Evolutionary conservation across 2,329 filamentous ascomycete species (phyloP).

Genomic region (Aspergillus fructus): DNA sequence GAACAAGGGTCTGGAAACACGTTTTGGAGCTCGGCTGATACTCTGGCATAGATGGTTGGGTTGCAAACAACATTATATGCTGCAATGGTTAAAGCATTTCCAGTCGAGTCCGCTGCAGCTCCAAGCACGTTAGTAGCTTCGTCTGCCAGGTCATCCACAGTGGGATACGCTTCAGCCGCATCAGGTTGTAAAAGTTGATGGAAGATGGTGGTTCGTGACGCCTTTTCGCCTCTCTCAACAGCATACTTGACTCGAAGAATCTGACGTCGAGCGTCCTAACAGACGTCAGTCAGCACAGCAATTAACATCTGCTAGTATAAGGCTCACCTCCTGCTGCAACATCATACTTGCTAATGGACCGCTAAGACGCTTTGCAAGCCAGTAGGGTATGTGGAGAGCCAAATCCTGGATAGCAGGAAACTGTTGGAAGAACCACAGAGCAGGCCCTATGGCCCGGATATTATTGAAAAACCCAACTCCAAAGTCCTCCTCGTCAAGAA

Average conservation of each 20-base stretch:
- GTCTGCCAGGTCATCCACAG: constrained; percentile 25
- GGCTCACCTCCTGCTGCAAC: constrained; percentile 14
- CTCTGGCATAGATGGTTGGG: constrained; percentile 23
- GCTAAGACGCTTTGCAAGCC: constrained; percentile 16
- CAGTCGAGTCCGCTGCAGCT: constrained; percentile 36
- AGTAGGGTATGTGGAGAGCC: constrained; percentile 17
- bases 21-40: constrained; percentile 28
- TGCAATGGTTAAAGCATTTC: constrained; percentile 34
- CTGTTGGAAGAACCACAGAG: constrained; percentile 25
- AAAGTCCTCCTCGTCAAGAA: constrained; percentile 21
- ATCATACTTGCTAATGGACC: constrained; percentile 16
- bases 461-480: constrained; percentile 21
- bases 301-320: background rate
- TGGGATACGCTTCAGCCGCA: constrained; percentile 19
- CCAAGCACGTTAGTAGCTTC: constrained; percentile 28
- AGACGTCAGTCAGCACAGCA: background rate
- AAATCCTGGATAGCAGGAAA: constrained; percentile 19
- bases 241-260: constrained; percentile 19
- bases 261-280: constrained; percentile 14
- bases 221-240: constrained; percentile 16
- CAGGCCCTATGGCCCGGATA: constrained; percentile 20
- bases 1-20: constrained; percentile 30
- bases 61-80: constrained; percentile 30
- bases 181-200: constrained; percentile 20
- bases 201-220: constrained; percentile 23